Evolutionary conservation across 2,329 filamentous ascomycete species (phyloP), one percentile per base, ranked within the genome.

Genomic region (Aspergillus ruber): DNA sequence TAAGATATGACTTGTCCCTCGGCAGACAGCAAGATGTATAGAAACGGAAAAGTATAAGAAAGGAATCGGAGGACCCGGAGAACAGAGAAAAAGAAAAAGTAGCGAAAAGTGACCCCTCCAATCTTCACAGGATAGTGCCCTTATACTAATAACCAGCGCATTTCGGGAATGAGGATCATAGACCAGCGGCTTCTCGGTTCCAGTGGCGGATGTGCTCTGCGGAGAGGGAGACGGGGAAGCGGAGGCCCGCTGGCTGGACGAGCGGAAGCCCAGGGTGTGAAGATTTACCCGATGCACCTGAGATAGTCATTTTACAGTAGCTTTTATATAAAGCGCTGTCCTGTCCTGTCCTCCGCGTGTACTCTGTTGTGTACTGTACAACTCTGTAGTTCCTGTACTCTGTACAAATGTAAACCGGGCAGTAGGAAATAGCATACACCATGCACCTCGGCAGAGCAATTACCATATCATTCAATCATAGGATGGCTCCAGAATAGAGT

Each of bases 211-310:
- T 36, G 21, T 42, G 45, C 32, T 20, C 15, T 29, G 15, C 21
- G 32, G 18, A 9, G 54, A 51, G 57, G 56, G 59, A 57, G 60
- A 66, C 64, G 64, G 63, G 61, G 64, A 60, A 63, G 63, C 62
- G 64, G 64, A 66, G 59, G 56, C 42, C 55, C 56, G 35, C 43
- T 35, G 42, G 36, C 59, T 67, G 64, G 64, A 65, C 64, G 64
- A 67, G 59, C 64, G 64, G 64, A 67, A 64, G 60, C 25, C 25
- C 25, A 42, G 23, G n/a, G n/a, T 12, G 10, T 25, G 53, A 27
- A 46, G 42, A 46, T 29, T 48, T 42, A 50, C 50, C 43, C 44
- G 49, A 47, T 7, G 39, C 13, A 18, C 39, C 18, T 18, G 12
- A 41, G 17, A 41, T 21, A 25, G 2, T 10, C 12, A 2, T 29